Conservation (phyloP, 2,329 filamentous ascomycete genomes). For the Talaromyces sp. region DNA sequence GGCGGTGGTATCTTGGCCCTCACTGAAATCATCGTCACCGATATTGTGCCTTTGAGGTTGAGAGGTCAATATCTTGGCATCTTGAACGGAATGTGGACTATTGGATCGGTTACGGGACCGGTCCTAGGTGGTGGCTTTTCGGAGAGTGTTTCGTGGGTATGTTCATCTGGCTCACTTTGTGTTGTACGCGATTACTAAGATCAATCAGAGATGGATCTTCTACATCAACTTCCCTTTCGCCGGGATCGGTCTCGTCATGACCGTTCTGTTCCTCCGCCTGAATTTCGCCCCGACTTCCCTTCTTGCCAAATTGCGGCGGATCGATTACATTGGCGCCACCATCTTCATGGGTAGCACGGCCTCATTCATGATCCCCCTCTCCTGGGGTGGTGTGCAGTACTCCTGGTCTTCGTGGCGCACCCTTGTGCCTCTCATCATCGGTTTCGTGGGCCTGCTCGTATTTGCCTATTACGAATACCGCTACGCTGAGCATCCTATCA, state of each 20-base stretch:
- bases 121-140: conserved; percentile 34
- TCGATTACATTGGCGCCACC: conserved; percentile 32
- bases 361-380: conserved; percentile 31
- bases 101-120: conserved; percentile 49
- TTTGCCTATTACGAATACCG: conserved; percentile 24
- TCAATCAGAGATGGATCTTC: conserved; percentile 38
- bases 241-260: conserved; percentile 23
- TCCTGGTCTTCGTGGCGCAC: conserved; percentile 31
- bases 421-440: conserved; percentile 29
- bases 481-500: conserved; percentile 30
- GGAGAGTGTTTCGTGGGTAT: conserved; percentile 26
- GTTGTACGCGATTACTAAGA: not conserved
- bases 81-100: conserved; percentile 23
- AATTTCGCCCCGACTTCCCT: conserved; percentile 53
- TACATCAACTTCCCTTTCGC: conserved; percentile 32
- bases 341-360: conserved; percentile 29
- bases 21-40: conserved; percentile 45
- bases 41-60: conserved; percentile 44
- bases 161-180: conserved; percentile 48
- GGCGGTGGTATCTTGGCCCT: conserved; percentile 44
- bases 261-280: conserved; percentile 28
- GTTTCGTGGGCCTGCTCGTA: conserved; percentile 23
- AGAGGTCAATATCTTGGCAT: conserved; percentile 29
- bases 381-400: conserved; percentile 30
- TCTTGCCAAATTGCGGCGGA: conserved; percentile 18